Base-by-base conservation (phyloP, 306 rosid genomes). In the Myrica gale region DNA sequence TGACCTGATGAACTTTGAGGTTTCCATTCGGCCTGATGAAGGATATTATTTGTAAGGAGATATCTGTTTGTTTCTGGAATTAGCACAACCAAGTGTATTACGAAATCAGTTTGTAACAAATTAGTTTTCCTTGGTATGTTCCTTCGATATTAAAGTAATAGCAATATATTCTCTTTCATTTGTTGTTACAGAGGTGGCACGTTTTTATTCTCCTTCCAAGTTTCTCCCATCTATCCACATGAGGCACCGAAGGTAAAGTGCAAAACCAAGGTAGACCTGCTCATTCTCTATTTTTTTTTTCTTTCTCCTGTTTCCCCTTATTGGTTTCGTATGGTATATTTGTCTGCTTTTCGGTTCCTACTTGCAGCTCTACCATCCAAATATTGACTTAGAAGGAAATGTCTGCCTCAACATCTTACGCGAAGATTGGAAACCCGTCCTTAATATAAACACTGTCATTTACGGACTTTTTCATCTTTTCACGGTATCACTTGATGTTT, bases 381-480 rank as follows among this genome's bases (percentile, higher is more conserved):
- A 94, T 75, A 94, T 94, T 76, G 98, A 94, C 80, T 89, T 94
- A 93, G 98, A 94, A 81, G 98, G 98, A 72, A 91, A 91, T 71
- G 98, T 91, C 48, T 91, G 97, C 83, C 96, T 94, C 72, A 94
- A 94, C 88, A 91, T 94, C 82, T 83, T 94, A 63, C 84, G 98
- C 79, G 98, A 94, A 84, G 98, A 91, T 81, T 94, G 98, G 98
- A 94, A 94, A 81, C 98, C 98, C 81, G 96, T 94, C 52, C 94
- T 94, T 53, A 94, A 89, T 60, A 90, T 94, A 63, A 94, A 91
- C 85, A 90, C 97, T 6, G 67, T 94, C 48, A 86, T 94, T 60
- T 91, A 94, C 76, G 98, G 98, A 79, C 80, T 94, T 82, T 91
- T 83, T 83, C 97, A 94, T 89, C 91, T 94, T 65, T 94, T 91